A percentile compares a stretch with the other conserved stretches of the same genome.
Conservation (phyloP, 768 basidiomycete genomes). For the Lactifluus piperatus region DNA sequence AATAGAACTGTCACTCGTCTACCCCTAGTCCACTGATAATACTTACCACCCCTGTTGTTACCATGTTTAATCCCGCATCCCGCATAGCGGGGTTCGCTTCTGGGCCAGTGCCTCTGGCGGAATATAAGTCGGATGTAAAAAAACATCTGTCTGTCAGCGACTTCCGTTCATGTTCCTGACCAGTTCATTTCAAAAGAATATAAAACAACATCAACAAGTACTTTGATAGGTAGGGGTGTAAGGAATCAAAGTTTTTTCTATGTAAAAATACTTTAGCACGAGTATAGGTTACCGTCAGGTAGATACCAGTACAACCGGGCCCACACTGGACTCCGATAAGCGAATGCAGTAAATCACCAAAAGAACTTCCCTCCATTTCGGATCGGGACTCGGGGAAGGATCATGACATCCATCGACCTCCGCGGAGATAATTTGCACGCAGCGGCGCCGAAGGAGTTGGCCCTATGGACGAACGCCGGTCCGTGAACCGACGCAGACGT, state of each 20-base stretch:
- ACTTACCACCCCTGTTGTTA: no score
- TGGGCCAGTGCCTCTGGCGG: no score
- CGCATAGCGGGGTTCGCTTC: no score
- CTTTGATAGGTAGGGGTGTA: not conserved
- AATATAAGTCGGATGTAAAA: no score
- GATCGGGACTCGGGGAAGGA: not conserved
- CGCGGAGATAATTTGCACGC: not conserved
- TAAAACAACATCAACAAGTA: not conserved
- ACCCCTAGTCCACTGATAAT: no score
- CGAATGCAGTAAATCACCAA: not conserved
- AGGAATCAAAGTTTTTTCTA: not conserved
- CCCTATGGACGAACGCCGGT: slow-evolving; percentile 12
- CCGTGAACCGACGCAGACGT: slow-evolving; percentile 27
- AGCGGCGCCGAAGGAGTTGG: not conserved
- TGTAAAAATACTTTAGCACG: not conserved
- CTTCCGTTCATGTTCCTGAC: no score
- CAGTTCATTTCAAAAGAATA: not conserved
- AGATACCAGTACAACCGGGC: slow-evolving; percentile 5
- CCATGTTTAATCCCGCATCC: no score
- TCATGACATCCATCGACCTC: slow-evolving; percentile 4
- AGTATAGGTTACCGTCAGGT: slow-evolving; percentile 1
- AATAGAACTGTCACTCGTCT: no score
- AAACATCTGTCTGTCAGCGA: no score
- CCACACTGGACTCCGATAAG: not conserved
- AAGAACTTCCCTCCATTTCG: not conserved